Conservation (phyloP, 1,284 basidiomycete genomes). For the Irpex sp. region DNA sequence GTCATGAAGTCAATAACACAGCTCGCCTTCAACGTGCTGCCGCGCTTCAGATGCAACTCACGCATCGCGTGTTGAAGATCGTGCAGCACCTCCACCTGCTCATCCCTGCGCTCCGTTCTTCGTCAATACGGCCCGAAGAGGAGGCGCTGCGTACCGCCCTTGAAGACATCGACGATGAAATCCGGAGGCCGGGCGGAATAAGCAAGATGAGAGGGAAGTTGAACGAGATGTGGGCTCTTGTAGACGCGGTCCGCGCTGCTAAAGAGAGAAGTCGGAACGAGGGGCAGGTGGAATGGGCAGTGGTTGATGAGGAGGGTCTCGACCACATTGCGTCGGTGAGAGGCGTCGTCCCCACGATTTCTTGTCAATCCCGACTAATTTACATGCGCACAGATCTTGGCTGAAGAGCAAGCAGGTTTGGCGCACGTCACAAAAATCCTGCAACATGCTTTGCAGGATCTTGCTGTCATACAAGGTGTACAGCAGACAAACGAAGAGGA, state of each 20-base stretch:
- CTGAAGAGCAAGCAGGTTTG: conserved; percentile 78
- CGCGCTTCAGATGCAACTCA: conserved; percentile 68
- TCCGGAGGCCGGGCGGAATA: conserved; percentile 52
- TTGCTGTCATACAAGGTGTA: conserved; percentile 66
- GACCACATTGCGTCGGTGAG: conserved; percentile 71
- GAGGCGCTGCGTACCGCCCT: conserved; percentile 66
- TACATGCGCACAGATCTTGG: conserved; percentile 51
- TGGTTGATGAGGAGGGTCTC: conserved; percentile 82
- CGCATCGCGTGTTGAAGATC: conserved; percentile 71
- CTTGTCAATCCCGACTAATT: background rate
- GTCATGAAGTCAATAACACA: conserved; percentile 67
- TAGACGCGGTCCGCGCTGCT: conserved; percentile 74
- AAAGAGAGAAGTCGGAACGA: conserved; percentile 49
- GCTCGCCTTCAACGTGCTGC: conserved; percentile 67
- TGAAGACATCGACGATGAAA: conserved; percentile 75
- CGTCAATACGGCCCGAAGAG: conserved; percentile 80
- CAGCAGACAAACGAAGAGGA: conserved; percentile 32
- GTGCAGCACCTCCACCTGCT: conserved; percentile 77
- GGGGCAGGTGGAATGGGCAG: conserved; percentile 67
- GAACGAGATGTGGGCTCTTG: conserved; percentile 83
- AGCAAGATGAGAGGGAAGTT: conserved; percentile 71
- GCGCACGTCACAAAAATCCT: conserved; percentile 77
- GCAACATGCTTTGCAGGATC: conserved; percentile 64
- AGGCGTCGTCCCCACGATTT: conserved; percentile 16
- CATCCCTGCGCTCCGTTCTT: conserved; percentile 74